Evolutionary conservation across 140 eudicot species (phyloP).

Genomic region (Stevia rebaudiana): DNA sequence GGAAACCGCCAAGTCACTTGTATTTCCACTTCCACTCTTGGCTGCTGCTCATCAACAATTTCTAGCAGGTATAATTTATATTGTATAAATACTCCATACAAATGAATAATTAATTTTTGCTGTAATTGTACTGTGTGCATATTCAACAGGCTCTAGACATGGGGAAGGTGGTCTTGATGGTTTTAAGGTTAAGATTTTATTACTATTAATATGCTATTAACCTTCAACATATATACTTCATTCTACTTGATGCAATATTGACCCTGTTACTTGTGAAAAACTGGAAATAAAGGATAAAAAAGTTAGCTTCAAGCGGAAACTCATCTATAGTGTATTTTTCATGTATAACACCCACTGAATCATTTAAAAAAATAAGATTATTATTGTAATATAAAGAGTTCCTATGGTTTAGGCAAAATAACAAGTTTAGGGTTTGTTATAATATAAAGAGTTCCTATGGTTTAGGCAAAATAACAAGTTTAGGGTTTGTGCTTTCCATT

Average conservation of each 20-base stretch:
- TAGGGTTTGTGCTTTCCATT: too few species aligned
- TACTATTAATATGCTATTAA: slow-evolving; percentile 1
- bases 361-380: background rate
- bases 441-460: too few species aligned
- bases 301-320: background rate
- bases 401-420: too few species aligned
- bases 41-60: slow-evolving; percentile 94
- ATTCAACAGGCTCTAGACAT: slow-evolving; percentile 49
- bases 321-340: background rate
- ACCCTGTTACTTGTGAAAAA: background rate
- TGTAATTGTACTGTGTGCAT: slow-evolving; percentile 10
- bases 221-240: background rate
- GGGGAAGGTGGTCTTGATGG: slow-evolving; percentile 45
- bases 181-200: slow-evolving; percentile 46
- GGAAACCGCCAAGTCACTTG: slow-evolving; percentile 72
- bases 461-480: too few species aligned
- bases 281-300: background rate
- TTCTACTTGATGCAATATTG: background rate
- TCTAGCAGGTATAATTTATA: slow-evolving; percentile 56
- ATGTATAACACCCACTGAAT: background rate
- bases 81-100: slow-evolving; percentile 1
- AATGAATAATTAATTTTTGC: background rate
- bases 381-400: background rate
- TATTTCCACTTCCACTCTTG: slow-evolving; percentile 85
- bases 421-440: too few species aligned